Evolutionary conservation across 495 filamentous ascomycete genomes (phyloP).

Genomic region (Daldinia grandis): DNA sequence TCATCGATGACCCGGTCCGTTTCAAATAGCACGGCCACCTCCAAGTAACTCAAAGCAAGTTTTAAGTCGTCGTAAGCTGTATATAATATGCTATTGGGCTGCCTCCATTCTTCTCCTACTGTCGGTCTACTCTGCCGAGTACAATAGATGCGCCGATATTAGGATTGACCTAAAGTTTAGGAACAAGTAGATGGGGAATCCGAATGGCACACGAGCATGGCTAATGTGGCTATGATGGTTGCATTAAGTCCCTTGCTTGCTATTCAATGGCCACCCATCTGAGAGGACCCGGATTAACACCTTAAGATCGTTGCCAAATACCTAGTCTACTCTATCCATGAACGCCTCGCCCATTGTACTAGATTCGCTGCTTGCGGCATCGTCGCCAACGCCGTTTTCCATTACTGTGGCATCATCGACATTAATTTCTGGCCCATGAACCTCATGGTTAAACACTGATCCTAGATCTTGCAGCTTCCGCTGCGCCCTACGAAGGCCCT

Average conservation of each 20-base stretch:
- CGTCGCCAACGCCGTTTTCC: conserved; percentile 27
- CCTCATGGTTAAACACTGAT: conserved; percentile 11
- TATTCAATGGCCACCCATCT: conserved; percentile 12
- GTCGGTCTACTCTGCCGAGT: neutral
- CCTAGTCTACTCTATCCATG: conserved; percentile 42
- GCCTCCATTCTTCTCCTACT: conserved; percentile 22
- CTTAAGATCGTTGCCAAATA: conserved; percentile 19
- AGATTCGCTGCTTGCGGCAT: conserved; percentile 32
- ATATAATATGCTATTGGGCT: conserved; percentile 29
- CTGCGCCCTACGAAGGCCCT: conserved; percentile 80
- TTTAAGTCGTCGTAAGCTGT: conserved; percentile 20
- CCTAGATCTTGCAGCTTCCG: conserved; percentile 57
- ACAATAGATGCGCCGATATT: conserved; percentile 1
- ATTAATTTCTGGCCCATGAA: conserved; percentile 19
- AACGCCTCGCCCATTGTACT: conserved; percentile 36
- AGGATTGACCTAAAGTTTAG: conserved; percentile 6
- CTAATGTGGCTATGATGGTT: conserved; percentile 24
- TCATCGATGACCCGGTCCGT: conserved; percentile 29
- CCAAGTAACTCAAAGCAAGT: conserved; percentile 12
- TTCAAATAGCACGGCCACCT: conserved; percentile 37
- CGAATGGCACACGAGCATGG: conserved; percentile 5
- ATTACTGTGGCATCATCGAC: conserved; percentile 14
- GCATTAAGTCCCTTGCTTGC: conserved; percentile 12
- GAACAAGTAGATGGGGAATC: conserved; percentile 10
- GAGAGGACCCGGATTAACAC: conserved; percentile 12